A percentile compares a stretch with the other conserved stretches of the same genome.
These are phyloP conservation scores for Mycena metata DNA, from an alignment of 768 basidiomycete genomes.

Conservation along the genomic window DNA sequence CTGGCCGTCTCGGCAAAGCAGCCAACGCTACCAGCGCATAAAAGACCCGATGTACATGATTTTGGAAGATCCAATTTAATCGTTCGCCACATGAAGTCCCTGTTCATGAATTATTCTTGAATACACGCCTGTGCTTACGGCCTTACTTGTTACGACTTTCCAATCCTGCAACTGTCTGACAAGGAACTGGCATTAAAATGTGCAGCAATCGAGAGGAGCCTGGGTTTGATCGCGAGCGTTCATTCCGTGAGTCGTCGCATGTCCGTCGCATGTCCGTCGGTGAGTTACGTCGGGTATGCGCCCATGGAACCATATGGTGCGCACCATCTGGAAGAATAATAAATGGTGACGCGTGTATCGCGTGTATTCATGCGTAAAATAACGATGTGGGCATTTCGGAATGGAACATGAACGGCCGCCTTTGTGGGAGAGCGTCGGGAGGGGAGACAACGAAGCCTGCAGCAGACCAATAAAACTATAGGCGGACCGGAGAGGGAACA, in stretches of 20 bases:
- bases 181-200: slow-evolving; percentile 7
- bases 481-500: neutral
- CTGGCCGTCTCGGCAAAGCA: neutral
- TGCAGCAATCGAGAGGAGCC: neutral
- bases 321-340: too few species aligned
- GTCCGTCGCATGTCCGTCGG: too few species aligned
- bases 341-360: slow-evolving; percentile 2
- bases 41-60: neutral
- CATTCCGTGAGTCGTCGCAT: too few species aligned
- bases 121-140: too few species aligned
- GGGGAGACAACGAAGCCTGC: neutral
- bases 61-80: too few species aligned
- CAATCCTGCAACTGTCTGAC: neutral
- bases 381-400: neutral
- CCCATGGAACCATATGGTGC: too few species aligned
- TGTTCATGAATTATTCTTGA: too few species aligned
- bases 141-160: too few species aligned
- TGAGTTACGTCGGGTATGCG: too few species aligned
- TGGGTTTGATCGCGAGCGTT: too few species aligned
- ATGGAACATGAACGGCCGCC: neutral
- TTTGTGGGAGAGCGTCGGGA: neutral
- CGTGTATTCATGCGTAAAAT: neutral
- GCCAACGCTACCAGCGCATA: neutral
- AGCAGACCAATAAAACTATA: slow-evolving; percentile 2
- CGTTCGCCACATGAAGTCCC: too few species aligned